Evolutionary conservation across 495 filamentous ascomycete genomes (phyloP).

Genomic region (Penicillium desertorum): DNA sequence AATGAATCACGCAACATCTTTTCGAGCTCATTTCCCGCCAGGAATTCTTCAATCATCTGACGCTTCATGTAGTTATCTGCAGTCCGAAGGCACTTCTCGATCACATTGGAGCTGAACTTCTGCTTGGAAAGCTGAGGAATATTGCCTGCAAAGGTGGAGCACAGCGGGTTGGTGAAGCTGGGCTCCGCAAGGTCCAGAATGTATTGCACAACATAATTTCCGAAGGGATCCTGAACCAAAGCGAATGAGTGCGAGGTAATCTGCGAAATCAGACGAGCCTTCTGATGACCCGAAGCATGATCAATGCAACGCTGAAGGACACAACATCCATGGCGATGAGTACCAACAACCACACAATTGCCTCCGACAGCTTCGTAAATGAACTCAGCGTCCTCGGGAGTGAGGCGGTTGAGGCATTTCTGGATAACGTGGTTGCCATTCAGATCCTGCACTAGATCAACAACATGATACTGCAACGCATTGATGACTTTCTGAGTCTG

Average conservation of each 20-base stretch:
- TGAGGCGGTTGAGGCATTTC: slow-evolving; percentile 94
- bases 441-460: slow-evolving; percentile 90
- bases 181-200: slow-evolving; percentile 88
- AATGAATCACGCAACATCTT: slow-evolving; percentile 85
- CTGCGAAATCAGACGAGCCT: slow-evolving; percentile 76
- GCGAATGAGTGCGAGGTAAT: slow-evolving; percentile 80
- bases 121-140: slow-evolving; percentile 82
- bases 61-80: slow-evolving; percentile 67
- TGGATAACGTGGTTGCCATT: slow-evolving; percentile 99
- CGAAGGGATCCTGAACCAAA: slow-evolving; percentile 93
- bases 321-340: slow-evolving; percentile 96
- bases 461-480: slow-evolving; percentile 74
- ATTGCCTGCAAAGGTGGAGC: slow-evolving; percentile 70
- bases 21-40: slow-evolving; percentile 72
- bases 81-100: slow-evolving; percentile 94
- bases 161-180: slow-evolving; percentile 80
- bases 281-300: slow-evolving; percentile 87
- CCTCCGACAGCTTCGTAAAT: slow-evolving; percentile 91
- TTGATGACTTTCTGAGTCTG: slow-evolving; percentile 79
- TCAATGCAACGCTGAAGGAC: slow-evolving; percentile 98
- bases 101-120: slow-evolving; percentile 98
- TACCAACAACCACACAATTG: slow-evolving; percentile 86
- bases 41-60: slow-evolving; percentile 80
- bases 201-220: slow-evolving; percentile 98
- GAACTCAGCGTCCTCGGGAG: slow-evolving; percentile 79